Conservation (phyloP, 2,329 filamentous ascomycete species). For the Sporothrix protearum region DNA sequence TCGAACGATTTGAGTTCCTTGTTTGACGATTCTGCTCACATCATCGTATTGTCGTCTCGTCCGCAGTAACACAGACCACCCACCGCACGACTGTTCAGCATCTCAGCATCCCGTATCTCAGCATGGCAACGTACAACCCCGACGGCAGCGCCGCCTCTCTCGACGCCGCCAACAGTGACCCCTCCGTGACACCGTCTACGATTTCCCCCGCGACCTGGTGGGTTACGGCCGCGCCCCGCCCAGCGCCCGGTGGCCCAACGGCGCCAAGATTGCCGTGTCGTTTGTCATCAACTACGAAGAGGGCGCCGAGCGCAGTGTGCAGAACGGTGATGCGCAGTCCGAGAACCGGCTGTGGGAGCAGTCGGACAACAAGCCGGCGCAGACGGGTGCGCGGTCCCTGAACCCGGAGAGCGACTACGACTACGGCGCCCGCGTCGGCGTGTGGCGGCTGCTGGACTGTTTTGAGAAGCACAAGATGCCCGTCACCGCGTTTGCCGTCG, state of each 20-base stretch:
- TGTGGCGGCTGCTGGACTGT: slow-evolving; percentile 27
- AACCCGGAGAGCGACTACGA: slow-evolving; percentile 29
- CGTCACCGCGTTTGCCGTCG: slow-evolving; percentile 25
- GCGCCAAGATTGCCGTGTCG: slow-evolving; percentile 38
- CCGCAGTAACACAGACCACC: background rate
- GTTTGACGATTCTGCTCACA: background rate
- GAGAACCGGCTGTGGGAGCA: slow-evolving; percentile 27
- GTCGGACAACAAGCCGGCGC: slow-evolving; percentile 20
- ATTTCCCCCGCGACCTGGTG: slow-evolving; percentile 29
- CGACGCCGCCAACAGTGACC: slow-evolving; percentile 18
- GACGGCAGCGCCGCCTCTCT: slow-evolving; percentile 19
- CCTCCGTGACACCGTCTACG: slow-evolving; percentile 26
- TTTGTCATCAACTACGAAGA: slow-evolving; percentile 41
- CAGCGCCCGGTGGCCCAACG: slow-evolving; percentile 37
- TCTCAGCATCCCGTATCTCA: too few relatives aligned
- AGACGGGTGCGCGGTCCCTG: slow-evolving; percentile 24
- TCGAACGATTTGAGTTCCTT: background rate
- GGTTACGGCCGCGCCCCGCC: slow-evolving; percentile 25
- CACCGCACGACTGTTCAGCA: too few relatives aligned
- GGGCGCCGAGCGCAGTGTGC: slow-evolving; percentile 35
- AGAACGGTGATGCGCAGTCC: slow-evolving; percentile 35
- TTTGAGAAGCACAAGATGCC: slow-evolving; percentile 23
- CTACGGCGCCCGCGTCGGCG: slow-evolving; percentile 27
- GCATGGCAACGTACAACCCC: slow-evolving; percentile 11
- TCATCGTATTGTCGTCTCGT: background rate